Evolutionary conservation across 2,329 filamentous ascomycete genomes (phyloP), one percentile per base, ranked within the genome.

Genomic region (Cladosporium sp.): DNA sequence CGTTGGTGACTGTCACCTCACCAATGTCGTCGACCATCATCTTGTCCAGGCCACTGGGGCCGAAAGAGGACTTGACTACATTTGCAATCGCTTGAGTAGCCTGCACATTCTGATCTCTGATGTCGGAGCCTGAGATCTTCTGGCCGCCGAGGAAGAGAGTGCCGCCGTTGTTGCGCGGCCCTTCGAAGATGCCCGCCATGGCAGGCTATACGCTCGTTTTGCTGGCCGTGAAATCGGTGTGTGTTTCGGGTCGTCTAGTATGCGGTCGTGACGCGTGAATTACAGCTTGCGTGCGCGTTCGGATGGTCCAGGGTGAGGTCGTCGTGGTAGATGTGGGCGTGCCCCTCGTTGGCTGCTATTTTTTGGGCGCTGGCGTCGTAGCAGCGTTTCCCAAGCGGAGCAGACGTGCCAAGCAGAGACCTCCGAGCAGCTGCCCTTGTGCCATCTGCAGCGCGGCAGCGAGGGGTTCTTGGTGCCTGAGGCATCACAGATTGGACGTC

Each of bases 11-110:
- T 56, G 93, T 98, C 55, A 98, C 93, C 77, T 98, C 93, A 68
- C 93, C 93, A 71, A 98, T 97, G 70, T 98, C 93, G 75, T 98
- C 93, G 65, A 98, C 93, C 93, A 98, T 97, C 93, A 98, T 98
- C 82, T 98, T 98, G 72, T 98, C 93, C 61, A 98, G 81, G 45
- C 93, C 93, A 58, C 89, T 95, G 48, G 93, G 93, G 52, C 93
- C 93, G 69, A 98, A 98, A 13, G 93, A 98, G 73, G 89, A 95
- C 79, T 95, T 97, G 72, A 98, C 90, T 55, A 98, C 91, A 83
- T 97, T 98, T 66, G 93, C 87, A 67, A 98, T 97, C 55, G 92
- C 90, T 72, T 96, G 90, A 43, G 93, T 97, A 62, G 93, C 93
- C 62, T 90, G 83, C 45, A 97, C 93, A 79, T 96, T 97, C 75